Base-by-base conservation (phyloP, 75 land plant species). In the Isoetes taiwanensis region DNA sequence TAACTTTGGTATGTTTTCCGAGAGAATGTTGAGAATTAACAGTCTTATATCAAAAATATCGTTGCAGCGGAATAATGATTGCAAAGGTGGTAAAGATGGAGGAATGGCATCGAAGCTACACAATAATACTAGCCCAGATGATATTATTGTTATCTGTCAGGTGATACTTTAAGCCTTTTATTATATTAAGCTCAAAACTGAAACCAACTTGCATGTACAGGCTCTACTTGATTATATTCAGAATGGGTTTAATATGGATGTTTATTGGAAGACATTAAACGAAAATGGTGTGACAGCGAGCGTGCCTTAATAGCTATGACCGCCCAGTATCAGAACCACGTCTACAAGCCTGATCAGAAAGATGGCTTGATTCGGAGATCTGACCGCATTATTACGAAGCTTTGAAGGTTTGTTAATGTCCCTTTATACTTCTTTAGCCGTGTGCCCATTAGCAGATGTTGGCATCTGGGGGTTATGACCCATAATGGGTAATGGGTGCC, bases 121-220 rank as follows among this genome's bases (percentile, higher is more conserved):
- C 63, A 94, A 94, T 61, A 94, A 94, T 58, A 94, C 96, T 1
- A 94, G 99, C 64, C 99, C 99, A 54, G 99, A 94, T 83, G 99
- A 94, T 72, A n/a, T n/a, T n/a, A 90, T 94, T 60, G 74, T 94
- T 19, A 94, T 94, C 42, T 94, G 99, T 57, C 99, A 94, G 99
- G 99, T 93, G 56, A 21, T 12, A 4, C 16, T 54, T 52, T 17
- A 63, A 3, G 2, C 5, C 8, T 52, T 30, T 19, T n/a, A 5
- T 34, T 17, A 14, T 1, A 32, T 54, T 9, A 34, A 6, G 11
- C 14, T 1, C 29, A 34, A 35, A 23, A 20, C 27, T 42, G 26
- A 24, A 10, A 20, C n/a, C 3, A n/a, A n/a, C n/a, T n/a, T 57
- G 26, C 17, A 17, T 48, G 48, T 74, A 53, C 84, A 94, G 99